Percentiles rank a stretch among this genome's conserved stretches.
Evolutionary conservation across 257 asterid genomes (phyloP).

Genomic region (Agastache rugosa): DNA sequence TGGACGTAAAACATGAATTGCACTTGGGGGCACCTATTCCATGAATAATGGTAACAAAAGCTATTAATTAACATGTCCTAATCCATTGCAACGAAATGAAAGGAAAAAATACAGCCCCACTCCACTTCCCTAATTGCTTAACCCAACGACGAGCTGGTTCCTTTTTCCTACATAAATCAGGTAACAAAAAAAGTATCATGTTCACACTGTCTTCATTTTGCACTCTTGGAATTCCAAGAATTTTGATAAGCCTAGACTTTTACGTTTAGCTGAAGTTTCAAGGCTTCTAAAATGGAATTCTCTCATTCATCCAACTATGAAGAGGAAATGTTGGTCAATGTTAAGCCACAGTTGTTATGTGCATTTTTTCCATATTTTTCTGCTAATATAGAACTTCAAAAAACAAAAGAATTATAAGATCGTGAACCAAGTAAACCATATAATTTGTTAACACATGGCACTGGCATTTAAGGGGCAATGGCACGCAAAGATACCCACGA

Average conservation of each 20-base stretch:
- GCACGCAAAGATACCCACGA: slow-evolving; percentile 12
- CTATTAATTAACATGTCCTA: not conserved
- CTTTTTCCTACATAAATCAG: slow-evolving; percentile 2
- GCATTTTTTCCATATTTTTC: slow-evolving; percentile 7
- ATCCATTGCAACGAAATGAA: not conserved
- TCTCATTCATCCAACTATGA: slow-evolving; percentile 1
- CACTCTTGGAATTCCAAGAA: slow-evolving; percentile 10
- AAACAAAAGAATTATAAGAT: slow-evolving; percentile 8
- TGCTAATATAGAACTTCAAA: slow-evolving; percentile 3
- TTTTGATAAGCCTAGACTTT: slow-evolving; percentile 17
- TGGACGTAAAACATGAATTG: not conserved
- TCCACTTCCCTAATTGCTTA: slow-evolving; percentile 11
- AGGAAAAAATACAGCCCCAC: not conserved
- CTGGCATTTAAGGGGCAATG: slow-evolving; percentile 17
- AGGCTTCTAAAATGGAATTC: slow-evolving; percentile 14
- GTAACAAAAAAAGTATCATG: slow-evolving; percentile 3
- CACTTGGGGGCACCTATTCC: not conserved
- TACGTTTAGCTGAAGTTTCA: not conserved
- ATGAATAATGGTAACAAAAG: slow-evolving; percentile 11
- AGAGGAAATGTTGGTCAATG: slow-evolving; percentile 2
- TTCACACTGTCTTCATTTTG: not conserved
- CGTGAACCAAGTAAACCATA: slow-evolving; percentile 19
- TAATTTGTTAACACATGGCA: slow-evolving; percentile 18
- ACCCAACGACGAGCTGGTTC: not conserved
- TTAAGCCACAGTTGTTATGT: slow-evolving; percentile 13